Evolutionary conservation across 805 yeast genomes (phyloP).

Genomic region (Yarrowia bubula): DNA sequence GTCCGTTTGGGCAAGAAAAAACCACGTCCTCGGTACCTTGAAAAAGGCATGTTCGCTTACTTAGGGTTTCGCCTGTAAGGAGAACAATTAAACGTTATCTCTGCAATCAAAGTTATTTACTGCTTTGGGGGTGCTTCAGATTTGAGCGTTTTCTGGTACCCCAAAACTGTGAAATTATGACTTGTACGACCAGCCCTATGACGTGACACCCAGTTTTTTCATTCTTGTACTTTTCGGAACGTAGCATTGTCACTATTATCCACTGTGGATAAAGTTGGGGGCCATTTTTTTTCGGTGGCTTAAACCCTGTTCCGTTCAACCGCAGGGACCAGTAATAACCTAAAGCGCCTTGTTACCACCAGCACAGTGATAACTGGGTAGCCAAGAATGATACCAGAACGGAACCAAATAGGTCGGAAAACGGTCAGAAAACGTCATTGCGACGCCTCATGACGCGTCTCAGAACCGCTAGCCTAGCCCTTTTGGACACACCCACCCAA

Average conservation of each 20-base stretch:
- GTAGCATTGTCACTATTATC: not conserved
- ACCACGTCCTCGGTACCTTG: no score
- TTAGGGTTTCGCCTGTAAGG: not conserved
- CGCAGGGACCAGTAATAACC: not conserved
- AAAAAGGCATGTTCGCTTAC: not conserved
- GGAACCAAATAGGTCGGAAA: not conserved
- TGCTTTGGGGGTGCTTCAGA: no score
- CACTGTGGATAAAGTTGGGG: not conserved
- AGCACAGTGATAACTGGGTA: no score
- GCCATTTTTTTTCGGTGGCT: not conserved
- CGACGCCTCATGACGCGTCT: not conserved
- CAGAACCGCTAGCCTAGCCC: not conserved
- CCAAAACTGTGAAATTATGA: no score
- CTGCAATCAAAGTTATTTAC: no score
- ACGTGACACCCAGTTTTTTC: no score
- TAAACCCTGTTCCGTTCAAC: conserved; percentile 4
- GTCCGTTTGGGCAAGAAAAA: not conserved
- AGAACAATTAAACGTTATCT: conserved; percentile 12
- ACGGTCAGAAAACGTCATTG: not conserved
- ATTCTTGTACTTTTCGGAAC: not conserved
- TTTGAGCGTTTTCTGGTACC: not conserved
- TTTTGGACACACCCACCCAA: not conserved
- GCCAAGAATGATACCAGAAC: not conserved
- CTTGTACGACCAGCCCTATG: no score
- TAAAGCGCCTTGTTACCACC: not conserved